phyloP scores from a whole-genome alignment of 2,329 filamentous ascomycete genomes.

The Coniochaeta sp. region DNA sequence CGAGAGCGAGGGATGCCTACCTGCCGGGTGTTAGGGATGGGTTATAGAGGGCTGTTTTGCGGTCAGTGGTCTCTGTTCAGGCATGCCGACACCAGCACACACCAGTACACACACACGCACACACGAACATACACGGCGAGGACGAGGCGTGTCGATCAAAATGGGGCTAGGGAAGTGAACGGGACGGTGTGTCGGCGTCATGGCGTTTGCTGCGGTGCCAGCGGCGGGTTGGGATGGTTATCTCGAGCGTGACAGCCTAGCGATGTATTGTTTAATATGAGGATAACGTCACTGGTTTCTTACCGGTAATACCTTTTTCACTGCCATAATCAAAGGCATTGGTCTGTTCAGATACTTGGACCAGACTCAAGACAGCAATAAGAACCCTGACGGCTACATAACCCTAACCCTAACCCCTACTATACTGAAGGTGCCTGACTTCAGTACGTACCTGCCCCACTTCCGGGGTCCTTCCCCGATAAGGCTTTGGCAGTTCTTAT shows the following conservation, averaged over 20 bases:
- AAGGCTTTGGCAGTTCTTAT: conserved; percentile 4
- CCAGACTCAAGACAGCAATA: too few relatives aligned
- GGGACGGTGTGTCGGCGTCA: background rate
- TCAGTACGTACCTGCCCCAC: background rate
- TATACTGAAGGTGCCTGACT: background rate
- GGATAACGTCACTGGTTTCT: too few relatives aligned
- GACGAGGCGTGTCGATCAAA: too few relatives aligned
- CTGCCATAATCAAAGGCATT: background rate
- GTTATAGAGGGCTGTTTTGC: background rate
- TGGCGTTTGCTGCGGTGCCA: background rate
- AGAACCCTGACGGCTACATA: background rate
- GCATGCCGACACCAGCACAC: background rate
- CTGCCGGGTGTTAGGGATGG: background rate
- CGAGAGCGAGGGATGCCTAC: background rate
- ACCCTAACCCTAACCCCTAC: too few relatives aligned
- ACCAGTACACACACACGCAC: too few relatives aligned
- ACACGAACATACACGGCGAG: too few relatives aligned
- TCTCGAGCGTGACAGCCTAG: background rate
- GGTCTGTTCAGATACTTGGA: too few relatives aligned
- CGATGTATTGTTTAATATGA: background rate
- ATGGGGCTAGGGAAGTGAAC: too few relatives aligned
- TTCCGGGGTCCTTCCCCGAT: background rate
- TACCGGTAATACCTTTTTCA: background rate
- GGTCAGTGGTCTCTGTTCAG: background rate
- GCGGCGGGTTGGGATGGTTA: background rate